Percentiles rank a stretch among this genome's conserved stretches.
These are phyloP conservation scores for Globisporangium nagaii DNA, from an alignment of 352 stramenopile species.

Conservation along the genomic window DNA sequence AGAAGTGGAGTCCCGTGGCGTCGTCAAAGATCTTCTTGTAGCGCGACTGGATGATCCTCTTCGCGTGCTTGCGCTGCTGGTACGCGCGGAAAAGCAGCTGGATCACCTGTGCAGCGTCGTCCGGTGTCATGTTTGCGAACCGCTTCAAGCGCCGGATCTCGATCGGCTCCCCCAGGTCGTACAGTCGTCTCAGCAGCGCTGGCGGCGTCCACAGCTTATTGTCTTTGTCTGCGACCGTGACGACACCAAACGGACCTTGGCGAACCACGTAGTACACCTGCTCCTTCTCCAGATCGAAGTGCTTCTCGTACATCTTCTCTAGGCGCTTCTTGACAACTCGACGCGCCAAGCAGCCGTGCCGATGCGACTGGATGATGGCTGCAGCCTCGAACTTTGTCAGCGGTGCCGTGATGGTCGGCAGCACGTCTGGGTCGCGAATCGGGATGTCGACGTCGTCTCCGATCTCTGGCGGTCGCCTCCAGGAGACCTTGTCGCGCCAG, in stretches of 20 bases:
- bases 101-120: conserved; percentile 52
- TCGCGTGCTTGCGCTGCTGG: conserved; percentile 31
- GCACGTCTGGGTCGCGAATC: conserved; percentile 64
- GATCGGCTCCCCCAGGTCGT: conserved; percentile 57
- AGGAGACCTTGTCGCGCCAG: conserved; percentile 44
- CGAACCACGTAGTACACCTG: conserved; percentile 46
- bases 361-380: conserved; percentile 36
- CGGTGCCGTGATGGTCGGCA: conserved; percentile 36
- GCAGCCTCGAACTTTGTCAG: conserved; percentile 50
- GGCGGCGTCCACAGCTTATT: conserved; percentile 26
- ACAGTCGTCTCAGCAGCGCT: conserved; percentile 39
- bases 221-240: not conserved
- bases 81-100: conserved; percentile 44
- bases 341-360: conserved; percentile 24
- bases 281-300: conserved; percentile 55
- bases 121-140: conserved; percentile 36
- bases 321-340: conserved; percentile 23
- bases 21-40: conserved; percentile 61
- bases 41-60: conserved; percentile 35
- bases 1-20: conserved; percentile 43
- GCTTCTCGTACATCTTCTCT: conserved; percentile 51
- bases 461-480: conserved; percentile 37
- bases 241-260: conserved; percentile 5
- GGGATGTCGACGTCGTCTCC: conserved; percentile 43
- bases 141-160: conserved; percentile 48